Evolutionary conservation across 2,329 filamentous ascomycete genomes (phyloP).

Genomic region (Microdochium paspali): DNA sequence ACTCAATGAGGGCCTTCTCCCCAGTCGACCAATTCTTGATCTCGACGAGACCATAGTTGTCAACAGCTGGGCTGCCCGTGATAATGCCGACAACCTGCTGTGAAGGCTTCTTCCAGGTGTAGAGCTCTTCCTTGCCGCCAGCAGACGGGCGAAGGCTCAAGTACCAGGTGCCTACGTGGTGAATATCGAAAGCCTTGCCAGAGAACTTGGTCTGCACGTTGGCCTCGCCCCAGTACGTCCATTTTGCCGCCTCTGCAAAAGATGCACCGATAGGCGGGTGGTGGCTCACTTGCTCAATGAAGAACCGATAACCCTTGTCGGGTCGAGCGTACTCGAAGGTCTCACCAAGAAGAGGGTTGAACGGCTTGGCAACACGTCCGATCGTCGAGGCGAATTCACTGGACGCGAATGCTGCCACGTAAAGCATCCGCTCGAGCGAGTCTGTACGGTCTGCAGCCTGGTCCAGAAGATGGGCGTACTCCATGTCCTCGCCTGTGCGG

Average conservation of each 20-base stretch:
- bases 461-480: constrained; percentile 89
- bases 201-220: constrained; percentile 95
- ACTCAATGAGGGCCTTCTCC: constrained; percentile 80
- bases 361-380: constrained; percentile 92
- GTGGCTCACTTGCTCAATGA: constrained; percentile 96
- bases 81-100: constrained; percentile 98
- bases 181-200: constrained; percentile 94
- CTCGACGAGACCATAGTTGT: constrained; percentile 96
- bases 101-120: constrained; percentile 98
- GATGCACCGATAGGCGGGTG: constrained; percentile 92
- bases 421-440: constrained; percentile 84
- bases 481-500: constrained; percentile 94
- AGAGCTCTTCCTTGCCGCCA: constrained; percentile 74
- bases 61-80: constrained; percentile 90
- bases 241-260: constrained; percentile 83
- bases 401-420: constrained; percentile 90
- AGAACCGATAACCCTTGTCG: constrained; percentile 96
- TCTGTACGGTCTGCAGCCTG: constrained; percentile 76
- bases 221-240: constrained; percentile 97
- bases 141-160: constrained; percentile 68
- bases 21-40: constrained; percentile 96
- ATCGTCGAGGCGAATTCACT: constrained; percentile 97
- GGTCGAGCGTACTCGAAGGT: constrained; percentile 94
- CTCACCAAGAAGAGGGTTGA: constrained; percentile 92
- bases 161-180: constrained; percentile 96